These are phyloP conservation scores for Teratosphaeria zuluensis DNA, from an alignment of 2,329 filamentous ascomycete genomes.

Conservation along the genomic window DNA sequence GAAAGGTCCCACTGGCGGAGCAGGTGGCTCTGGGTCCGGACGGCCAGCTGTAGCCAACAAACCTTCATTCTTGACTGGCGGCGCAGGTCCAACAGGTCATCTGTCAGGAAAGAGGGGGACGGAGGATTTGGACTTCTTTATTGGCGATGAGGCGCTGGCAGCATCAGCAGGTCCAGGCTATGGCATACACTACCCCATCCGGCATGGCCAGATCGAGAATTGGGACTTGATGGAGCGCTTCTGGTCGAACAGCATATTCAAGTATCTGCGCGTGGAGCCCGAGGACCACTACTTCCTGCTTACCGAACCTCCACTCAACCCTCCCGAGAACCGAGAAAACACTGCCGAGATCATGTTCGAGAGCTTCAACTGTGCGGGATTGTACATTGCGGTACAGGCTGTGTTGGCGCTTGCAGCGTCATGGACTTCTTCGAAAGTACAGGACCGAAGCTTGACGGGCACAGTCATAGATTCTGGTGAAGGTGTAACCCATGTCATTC, in stretches of 20 bases:
- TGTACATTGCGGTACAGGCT: slow-evolving; percentile 97
- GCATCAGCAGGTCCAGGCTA: slow-evolving; percentile 83
- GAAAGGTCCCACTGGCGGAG: slow-evolving; percentile 63
- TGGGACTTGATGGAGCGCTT: slow-evolving; percentile 99
- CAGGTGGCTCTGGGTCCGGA: slow-evolving; percentile 59
- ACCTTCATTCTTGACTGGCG: slow-evolving; percentile 87
- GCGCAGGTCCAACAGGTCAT: slow-evolving; percentile 72
- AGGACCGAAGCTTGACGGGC: slow-evolving; percentile 88
- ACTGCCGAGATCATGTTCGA: slow-evolving; percentile 99
- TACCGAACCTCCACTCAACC: slow-evolving; percentile 96
- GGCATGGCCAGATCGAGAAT: slow-evolving; percentile 97
- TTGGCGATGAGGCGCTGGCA: slow-evolving; percentile 87
- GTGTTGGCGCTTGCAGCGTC: slow-evolving; percentile 93
- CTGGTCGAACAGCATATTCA: slow-evolving; percentile 99
- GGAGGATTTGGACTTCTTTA: slow-evolving; percentile 97
- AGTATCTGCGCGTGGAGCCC: slow-evolving; percentile 93
- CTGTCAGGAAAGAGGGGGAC: slow-evolving; percentile 87
- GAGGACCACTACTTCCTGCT: slow-evolving; percentile 98
- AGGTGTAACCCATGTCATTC: slow-evolving; percentile 97
- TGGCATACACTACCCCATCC: slow-evolving; percentile 92
- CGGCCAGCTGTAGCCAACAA: slow-evolving; percentile 88
- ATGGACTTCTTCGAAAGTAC: slow-evolving; percentile 97
- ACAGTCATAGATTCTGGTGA: slow-evolving; percentile 98
- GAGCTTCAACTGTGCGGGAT: slow-evolving; percentile 97
- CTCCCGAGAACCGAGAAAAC: slow-evolving; percentile 96